Conservation (phyloP, 2,329 filamentous ascomycete genomes). For the Ophiosphaerella herpotricha region DNA sequence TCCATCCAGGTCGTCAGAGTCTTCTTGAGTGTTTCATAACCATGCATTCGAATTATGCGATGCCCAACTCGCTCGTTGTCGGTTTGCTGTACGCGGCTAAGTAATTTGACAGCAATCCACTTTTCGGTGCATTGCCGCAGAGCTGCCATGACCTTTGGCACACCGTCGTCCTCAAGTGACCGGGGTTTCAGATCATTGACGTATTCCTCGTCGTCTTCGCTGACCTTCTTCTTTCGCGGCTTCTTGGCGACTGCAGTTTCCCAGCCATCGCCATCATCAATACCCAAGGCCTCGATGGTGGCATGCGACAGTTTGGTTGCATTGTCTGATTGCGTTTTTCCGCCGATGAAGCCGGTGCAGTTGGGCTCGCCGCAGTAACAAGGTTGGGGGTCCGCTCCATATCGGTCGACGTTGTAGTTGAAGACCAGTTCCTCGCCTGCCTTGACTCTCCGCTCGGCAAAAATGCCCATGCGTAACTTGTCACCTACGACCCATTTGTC, state of each 20-base stretch:
- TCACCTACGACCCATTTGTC: slow-evolving; percentile 99
- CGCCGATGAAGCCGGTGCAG: slow-evolving; percentile 94
- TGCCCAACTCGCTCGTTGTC: slow-evolving; percentile 86
- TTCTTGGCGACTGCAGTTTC: slow-evolving; percentile 88
- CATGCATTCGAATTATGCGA: slow-evolving; percentile 92
- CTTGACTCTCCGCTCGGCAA: slow-evolving; percentile 81
- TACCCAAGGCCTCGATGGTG: slow-evolving; percentile 92
- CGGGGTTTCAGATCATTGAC: slow-evolving; percentile 85
- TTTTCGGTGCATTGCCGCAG: slow-evolving; percentile 99
- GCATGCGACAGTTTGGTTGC: slow-evolving; percentile 88
- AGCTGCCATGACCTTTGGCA: slow-evolving; percentile 93
- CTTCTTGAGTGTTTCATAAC: slow-evolving; percentile 91
- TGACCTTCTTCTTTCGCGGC: slow-evolving; percentile 87
- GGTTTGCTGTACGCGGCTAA: slow-evolving; percentile 84
- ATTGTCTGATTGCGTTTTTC: slow-evolving; percentile 95
- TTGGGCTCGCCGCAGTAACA: slow-evolving; percentile 96
- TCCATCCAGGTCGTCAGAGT: slow-evolving; percentile 82
- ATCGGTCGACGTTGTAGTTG: slow-evolving; percentile 99
- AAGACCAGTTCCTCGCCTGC: slow-evolving; percentile 95
- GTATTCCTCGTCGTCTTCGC: slow-evolving; percentile 93
- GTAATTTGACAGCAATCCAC: slow-evolving; percentile 96
- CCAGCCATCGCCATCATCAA: slow-evolving; percentile 91
- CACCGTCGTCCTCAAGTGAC: slow-evolving; percentile 77
- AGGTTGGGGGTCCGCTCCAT: slow-evolving; percentile 93
- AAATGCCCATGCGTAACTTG: slow-evolving; percentile 98